Base-by-base conservation (phyloP, 257 asterid genomes). In the Petunia axillaris region DNA sequence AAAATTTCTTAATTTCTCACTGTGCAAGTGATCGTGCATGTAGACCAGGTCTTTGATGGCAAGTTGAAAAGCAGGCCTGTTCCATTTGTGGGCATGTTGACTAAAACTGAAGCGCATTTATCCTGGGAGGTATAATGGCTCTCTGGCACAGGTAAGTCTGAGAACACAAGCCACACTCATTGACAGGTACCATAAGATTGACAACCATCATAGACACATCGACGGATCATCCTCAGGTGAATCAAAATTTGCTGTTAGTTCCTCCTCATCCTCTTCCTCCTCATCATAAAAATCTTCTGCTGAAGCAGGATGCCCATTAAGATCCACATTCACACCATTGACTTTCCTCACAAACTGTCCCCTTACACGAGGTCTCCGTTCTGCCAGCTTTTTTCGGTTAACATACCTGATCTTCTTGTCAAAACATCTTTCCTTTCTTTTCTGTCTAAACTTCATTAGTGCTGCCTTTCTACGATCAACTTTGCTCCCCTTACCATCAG, bases 321-420 rank as follows among this genome's bases (percentile, higher is more conserved):
- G 97, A 89, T 94, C 98, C 75, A 96, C 93, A 44, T 54, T 67
- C 63, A 91, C 76, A 36, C 98, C 98, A 36, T 92, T 91, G 2
- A 87, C 87, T 88, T 92, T 96, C 90, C 99, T 89, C 78, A 94
- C 98, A 85, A 96, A 96, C 82, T 94, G 99, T 80, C 98, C 99
- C 85, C 89, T 86, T 73, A 94, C 81, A 57, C 98, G 97, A 81
- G 99, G 99, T 66, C 99, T 91, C 75, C 95, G 89, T 46, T 94
- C 98, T n/a, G 99, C 98, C 60, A 96, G 95, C 65, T 81, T 91
- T 84, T 96, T 96, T 43, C 98, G 70, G 71, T 96, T 96, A 55
- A 88, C 97, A 77, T 96, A 96, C 90, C 99, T 90, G 71, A 94
- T 89, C 87, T 91, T 96, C 88, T 96, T 94, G 89, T 94, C 95